Evolutionary conservation across 2,329 filamentous ascomycete species (phyloP).

Genomic region (Raffaelea ambrosiae): DNA sequence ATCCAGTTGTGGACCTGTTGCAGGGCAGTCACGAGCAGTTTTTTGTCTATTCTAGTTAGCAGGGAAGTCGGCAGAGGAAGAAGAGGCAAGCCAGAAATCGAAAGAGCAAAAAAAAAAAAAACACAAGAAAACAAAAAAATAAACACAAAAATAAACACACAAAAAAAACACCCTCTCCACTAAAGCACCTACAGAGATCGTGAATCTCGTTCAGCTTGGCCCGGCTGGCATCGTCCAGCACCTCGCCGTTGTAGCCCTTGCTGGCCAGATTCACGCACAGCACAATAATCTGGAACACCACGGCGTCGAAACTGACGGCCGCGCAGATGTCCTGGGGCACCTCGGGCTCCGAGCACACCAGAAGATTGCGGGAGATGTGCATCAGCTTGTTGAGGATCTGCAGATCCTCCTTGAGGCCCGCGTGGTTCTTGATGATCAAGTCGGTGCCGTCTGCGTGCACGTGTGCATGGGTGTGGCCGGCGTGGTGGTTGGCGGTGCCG

Average conservation of each 20-base stretch:
- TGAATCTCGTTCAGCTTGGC: constrained; percentile 53
- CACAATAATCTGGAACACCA: constrained; percentile 57
- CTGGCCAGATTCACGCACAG: constrained; percentile 59
- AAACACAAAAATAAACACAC: not conserved
- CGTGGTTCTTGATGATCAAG: constrained; percentile 55
- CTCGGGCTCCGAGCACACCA: constrained; percentile 56
- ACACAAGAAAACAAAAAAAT: not conserved
- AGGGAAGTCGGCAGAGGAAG: too few species aligned
- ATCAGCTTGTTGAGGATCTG: constrained; percentile 58
- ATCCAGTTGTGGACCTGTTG: constrained; percentile 64
- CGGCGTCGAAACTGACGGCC: constrained; percentile 55
- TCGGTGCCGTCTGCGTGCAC: constrained; percentile 42
- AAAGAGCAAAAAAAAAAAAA: not conserved
- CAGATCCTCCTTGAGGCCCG: constrained; percentile 51
- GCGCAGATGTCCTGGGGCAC: constrained; percentile 59
- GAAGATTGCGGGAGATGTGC: constrained; percentile 56
- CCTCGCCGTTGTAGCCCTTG: constrained; percentile 58
- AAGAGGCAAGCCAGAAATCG: constrained; percentile 13
- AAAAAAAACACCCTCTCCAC: not conserved
- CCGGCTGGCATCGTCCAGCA: constrained; percentile 48
- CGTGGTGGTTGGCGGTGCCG: constrained; percentile 23
- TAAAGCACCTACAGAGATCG: constrained; percentile 55
- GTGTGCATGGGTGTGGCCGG: constrained; percentile 1
- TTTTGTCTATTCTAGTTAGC: too few species aligned
- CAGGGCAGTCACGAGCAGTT: constrained; percentile 55